Evolutionary conservation across 2,329 filamentous ascomycete species (phyloP), one percentile per base, ranked within the genome.

Genomic region (Colletotrichum phormii): DNA sequence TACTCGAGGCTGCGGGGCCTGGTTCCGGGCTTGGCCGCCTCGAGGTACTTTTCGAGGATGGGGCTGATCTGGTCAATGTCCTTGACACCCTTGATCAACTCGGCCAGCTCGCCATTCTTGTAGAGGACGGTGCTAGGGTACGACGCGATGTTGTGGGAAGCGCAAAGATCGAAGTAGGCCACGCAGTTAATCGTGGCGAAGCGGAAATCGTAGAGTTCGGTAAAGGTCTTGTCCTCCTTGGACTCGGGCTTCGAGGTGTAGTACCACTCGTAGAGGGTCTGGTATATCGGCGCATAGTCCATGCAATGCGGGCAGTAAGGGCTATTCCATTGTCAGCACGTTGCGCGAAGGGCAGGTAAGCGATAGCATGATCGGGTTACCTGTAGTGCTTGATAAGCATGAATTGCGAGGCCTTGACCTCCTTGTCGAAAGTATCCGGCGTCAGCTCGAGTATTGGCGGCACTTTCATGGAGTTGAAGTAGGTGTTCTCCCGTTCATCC

Each of bases 241-340:
- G 89, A 76, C 82, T 85, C 77, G 18, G 93, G 92, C 78, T 95
- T 92, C 49, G 94, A 97, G 49, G 95, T 98, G 85, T 94, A 86
- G 85, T 98, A 99, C 83, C 92, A 98, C 84, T 99, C 97, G 87
- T 98, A 98, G 15, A 96, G 83, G 5, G 95, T 98, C 83, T 98
- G 95, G 87, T 91, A 98, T 63, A 90, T 92, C 8, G 97, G 97
- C 64, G 94, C 95, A 79, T 95, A 94, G 62, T 89, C 86, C 80
- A 89, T 88, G 85, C 95, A 98, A 82, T 98, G 95, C 59, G 88
- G 88, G 82, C 89, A 91, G 76, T 86, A 90, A 12, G 89, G 89
- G 77, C 89, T 91, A 77, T 75, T 49, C 72, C 51, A 33, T 22
- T 4, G 42, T 65, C 53, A 71, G 71, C 22, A 24, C 37, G 58